Conservation (phyloP, 805 yeast species). For the Candida qinlingensis region DNA sequence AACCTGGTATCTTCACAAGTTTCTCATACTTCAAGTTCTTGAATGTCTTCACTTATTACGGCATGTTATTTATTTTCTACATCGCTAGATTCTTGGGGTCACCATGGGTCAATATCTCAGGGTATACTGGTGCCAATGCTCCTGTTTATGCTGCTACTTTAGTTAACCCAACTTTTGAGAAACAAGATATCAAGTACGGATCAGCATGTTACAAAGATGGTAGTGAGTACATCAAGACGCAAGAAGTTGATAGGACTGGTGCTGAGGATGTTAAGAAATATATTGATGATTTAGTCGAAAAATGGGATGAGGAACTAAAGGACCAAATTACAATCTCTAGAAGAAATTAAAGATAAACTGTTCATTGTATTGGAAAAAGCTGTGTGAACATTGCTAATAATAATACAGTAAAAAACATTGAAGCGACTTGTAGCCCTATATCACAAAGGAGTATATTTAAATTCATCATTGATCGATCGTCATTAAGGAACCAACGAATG, state of each 20-base stretch:
- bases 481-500: slow-evolving; percentile 96
- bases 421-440: too few relatives aligned
- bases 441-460: background rate
- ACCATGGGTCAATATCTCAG: slow-evolving; percentile 82
- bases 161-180: slow-evolving; percentile 42
- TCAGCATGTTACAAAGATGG: slow-evolving; percentile 69
- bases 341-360: slow-evolving; percentile 6
- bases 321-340: slow-evolving; percentile 56
- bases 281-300: slow-evolving; percentile 46
- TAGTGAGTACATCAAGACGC: slow-evolving; percentile 49
- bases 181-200: slow-evolving; percentile 58
- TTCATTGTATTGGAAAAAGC: background rate
- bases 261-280: slow-evolving; percentile 61
- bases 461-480: slow-evolving; percentile 35
- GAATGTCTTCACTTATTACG: slow-evolving; percentile 73
- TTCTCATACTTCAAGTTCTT: slow-evolving; percentile 72
- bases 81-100: slow-evolving; percentile 79
- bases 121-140: slow-evolving; percentile 87
- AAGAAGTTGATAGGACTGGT: slow-evolving; percentile 59
- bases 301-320: slow-evolving; percentile 73
- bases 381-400: background rate
- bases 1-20: slow-evolving; percentile 92
- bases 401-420: background rate
- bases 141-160: slow-evolving; percentile 61
- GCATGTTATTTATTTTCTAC: slow-evolving; percentile 82